phyloP scores from a whole-genome alignment of 208 protist genomes.

The Wallacemonas collosoma region DNA sequence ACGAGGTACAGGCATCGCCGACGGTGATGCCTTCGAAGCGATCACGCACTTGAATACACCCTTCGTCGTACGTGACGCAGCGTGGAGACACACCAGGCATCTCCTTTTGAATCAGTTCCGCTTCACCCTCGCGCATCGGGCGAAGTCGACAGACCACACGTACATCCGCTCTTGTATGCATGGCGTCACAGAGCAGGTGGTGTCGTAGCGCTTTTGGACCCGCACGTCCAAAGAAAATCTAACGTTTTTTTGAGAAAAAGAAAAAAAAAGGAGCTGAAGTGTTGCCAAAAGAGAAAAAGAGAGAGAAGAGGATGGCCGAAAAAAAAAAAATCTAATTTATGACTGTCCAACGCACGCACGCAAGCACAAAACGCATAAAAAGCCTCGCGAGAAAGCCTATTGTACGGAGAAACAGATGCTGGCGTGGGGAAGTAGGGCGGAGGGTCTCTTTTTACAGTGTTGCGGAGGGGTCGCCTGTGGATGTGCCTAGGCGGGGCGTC shows the following conservation, averaged over 20 bases:
- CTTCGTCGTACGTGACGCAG: slow-evolving; percentile 39
- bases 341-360: no score
- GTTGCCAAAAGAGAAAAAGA: slow-evolving; percentile 5
- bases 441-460: no score
- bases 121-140: slow-evolving; percentile 31
- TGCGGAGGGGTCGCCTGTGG: no score
- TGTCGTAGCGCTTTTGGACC: no score
- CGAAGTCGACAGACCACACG: slow-evolving; percentile 56
- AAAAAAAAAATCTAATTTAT: no score
- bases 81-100: not conserved
- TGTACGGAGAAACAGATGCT: no score
- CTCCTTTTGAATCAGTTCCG: not conserved
- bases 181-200: not conserved
- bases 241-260: not conserved
- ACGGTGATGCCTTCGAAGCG: slow-evolving; percentile 1
- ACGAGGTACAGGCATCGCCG: slow-evolving; percentile 7
- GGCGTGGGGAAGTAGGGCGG: no score
- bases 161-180: slow-evolving; percentile 29
- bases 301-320: not conserved
- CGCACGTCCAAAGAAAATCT: no score
- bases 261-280: slow-evolving; percentile 1
- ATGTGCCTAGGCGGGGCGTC: no score
- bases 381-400: no score
- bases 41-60: slow-evolving; percentile 38
- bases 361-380: no score